Percentiles rank a stretch among this genome's conserved stretches.
Evolutionary conservation across 257 asterid genomes (phyloP).

Genomic region (Primulina eburnea): DNA sequence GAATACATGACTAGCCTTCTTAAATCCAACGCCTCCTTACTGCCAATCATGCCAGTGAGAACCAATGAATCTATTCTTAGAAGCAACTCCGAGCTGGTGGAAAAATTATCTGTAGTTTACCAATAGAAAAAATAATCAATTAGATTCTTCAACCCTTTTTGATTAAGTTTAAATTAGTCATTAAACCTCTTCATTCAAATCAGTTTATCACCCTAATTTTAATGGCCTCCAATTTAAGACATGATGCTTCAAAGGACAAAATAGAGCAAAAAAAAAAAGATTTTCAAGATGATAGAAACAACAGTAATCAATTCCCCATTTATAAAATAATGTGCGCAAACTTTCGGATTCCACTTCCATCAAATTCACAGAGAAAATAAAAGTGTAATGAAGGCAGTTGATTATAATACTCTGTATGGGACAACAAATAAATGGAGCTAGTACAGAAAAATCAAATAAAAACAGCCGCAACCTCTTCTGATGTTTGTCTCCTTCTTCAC

Average conservation of each 20-base stretch:
- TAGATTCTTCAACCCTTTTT: not conserved
- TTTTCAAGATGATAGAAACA: not conserved
- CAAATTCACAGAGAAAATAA: constrained; percentile 15
- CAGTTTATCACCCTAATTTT: no score
- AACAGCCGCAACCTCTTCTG: constrained; percentile 43
- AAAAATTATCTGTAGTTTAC: constrained; percentile 41
- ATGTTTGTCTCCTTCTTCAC: constrained; percentile 29
- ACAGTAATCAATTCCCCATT: not conserved
- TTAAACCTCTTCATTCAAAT: not conserved
- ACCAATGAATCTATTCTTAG: constrained; percentile 80
- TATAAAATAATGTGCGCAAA: not conserved
- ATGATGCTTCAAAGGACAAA: not conserved
- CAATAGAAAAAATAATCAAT: constrained; percentile 2
- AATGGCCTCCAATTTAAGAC: not conserved
- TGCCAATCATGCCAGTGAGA: constrained; percentile 56
- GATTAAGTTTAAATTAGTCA: no score
- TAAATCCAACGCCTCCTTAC: constrained; percentile 63
- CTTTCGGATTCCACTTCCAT: not conserved
- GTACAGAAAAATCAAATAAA: constrained; percentile 21
- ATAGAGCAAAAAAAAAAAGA: constrained; percentile 2
- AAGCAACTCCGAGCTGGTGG: constrained; percentile 59
- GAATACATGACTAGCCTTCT: constrained; percentile 63
- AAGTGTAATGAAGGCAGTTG: not conserved
- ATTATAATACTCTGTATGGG: constrained; percentile 6
- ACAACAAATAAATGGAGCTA: constrained; percentile 11